phyloP scores from a whole-genome alignment of 345 rosid genomes.

The Arabidopsis thaliana region TAIR10.1 NC_003070.9:28934001-28934500 shows the following conservation, averaged over 20 bases:
- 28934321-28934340: conserved; percentile 70
- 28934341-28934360: conserved; percentile 68
- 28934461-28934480: conserved; percentile 49
- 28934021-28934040: conserved; percentile 57
- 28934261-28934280: conserved; percentile 57
- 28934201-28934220: conserved; percentile 92
- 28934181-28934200: conserved; percentile 76
- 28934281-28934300: conserved; percentile 69
- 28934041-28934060: conserved; percentile 74
- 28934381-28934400: conserved; percentile 85
- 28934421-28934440: conserved; percentile 93
- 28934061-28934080: conserved; percentile 59
- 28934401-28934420: conserved; percentile 94
- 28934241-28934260: conserved; percentile 81
- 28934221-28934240: conserved; percentile 87
- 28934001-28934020: conserved; percentile 21
- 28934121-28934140: conserved; percentile 84
- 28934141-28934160: conserved; percentile 88
- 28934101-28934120: conserved; percentile 85
- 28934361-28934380: conserved; percentile 68
- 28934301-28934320: conserved; percentile 78
- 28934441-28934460: conserved; percentile 58
- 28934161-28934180: conserved; percentile 87
- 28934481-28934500: conserved; percentile 59
- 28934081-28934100: conserved; percentile 76